A percentile compares a stretch with the other conserved stretches of the same genome.
These are phyloP conservation scores for Tolypocladium capitatum DNA, from an alignment of 2,329 filamentous ascomycete species.

Conservation along the genomic window DNA sequence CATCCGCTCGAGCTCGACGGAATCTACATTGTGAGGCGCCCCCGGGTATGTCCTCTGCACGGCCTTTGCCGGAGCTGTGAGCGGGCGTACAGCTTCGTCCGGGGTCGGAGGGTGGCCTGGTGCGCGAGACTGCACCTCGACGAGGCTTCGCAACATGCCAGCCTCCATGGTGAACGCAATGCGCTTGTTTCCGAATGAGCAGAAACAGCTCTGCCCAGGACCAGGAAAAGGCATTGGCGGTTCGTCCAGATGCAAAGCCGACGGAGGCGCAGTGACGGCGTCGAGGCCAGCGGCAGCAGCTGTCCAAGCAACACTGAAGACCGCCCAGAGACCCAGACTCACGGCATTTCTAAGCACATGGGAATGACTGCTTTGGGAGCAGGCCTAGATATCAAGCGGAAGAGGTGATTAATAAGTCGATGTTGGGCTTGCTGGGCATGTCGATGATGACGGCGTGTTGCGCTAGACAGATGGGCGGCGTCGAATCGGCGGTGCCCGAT, in stretches of 20 bases:
- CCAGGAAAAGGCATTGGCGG: neutral
- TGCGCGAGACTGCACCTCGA: conserved; percentile 16
- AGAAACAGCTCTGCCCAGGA: neutral
- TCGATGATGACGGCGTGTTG: too few relatives aligned
- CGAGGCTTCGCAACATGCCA: conserved; percentile 17
- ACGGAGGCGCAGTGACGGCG: too few relatives aligned
- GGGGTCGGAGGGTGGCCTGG: conserved; percentile 4
- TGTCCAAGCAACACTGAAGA: neutral
- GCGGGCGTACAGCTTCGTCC: conserved; percentile 10
- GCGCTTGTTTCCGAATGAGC: neutral
- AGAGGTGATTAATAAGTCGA: too few relatives aligned
- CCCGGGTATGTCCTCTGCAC: conserved; percentile 26
- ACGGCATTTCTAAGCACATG: neutral
- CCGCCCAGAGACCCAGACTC: neutral
- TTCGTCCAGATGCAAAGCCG: too few relatives aligned
- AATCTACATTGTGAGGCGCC: conserved; percentile 17
- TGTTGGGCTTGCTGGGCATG: too few relatives aligned
- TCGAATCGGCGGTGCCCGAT: too few relatives aligned
- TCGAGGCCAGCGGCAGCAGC: neutral
- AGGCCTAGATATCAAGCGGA: too few relatives aligned
- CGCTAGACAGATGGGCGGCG: too few relatives aligned
- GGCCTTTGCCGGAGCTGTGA: conserved; percentile 20
- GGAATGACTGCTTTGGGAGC: neutral
- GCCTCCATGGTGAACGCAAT: conserved; percentile 17
- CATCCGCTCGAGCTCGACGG: conserved; percentile 16